Evolutionary conservation across 108 stramenopile genomes (phyloP), one percentile per base, ranked within the genome.

Genomic region (Fistulifera solaris): DNA sequence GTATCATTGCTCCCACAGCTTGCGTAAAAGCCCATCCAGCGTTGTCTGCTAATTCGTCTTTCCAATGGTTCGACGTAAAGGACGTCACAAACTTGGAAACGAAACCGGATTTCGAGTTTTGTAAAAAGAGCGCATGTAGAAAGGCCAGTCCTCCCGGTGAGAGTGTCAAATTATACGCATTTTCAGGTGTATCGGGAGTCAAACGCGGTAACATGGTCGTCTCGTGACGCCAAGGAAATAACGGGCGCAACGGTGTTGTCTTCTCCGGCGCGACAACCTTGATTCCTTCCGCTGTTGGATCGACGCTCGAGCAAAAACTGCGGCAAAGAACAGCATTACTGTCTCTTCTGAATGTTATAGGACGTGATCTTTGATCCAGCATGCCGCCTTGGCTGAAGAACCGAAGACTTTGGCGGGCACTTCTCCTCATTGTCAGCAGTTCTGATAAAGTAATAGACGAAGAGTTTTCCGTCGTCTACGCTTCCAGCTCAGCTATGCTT

Each of bases 181-280:
- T 38, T n/a, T 64, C 63, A 7, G 23, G 43, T 54, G 43, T 54
- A 7, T 52, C 61, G 1, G 39, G 21, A 11, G 42, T 40, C 8
- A 66, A 12, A 27, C 65, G 65, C 6, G 65, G 65, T 17, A 66
- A 27, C 15, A 43, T 14, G 16, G 16, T 41, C 1, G 28, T 19
- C 17, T 64, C 63, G 35, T 66, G 65, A 13, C 65, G 18, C 65
- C 65, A 66, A 5, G 65, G 65, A 48, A 66, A 66, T 27, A 59
- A n/a, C 1, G 23, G 38, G 17, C n/a, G 10, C 53, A 21, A 11
- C 7, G 19, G 44, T 5, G 16, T 8, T 45, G 44, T 45, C 7
- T 6, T 8, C 21, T 45, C 21, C 16, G 44, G 19, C 4, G 44
- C 11, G 3, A 6, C 44, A 3, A 21, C 44, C 19, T 19, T 21